A percentile compares a stretch with the other conserved stretches of the same genome.
phyloP scores from a whole-genome alignment of 768 basidiomycete genomes.

The Termitomyces sp. region DNA sequence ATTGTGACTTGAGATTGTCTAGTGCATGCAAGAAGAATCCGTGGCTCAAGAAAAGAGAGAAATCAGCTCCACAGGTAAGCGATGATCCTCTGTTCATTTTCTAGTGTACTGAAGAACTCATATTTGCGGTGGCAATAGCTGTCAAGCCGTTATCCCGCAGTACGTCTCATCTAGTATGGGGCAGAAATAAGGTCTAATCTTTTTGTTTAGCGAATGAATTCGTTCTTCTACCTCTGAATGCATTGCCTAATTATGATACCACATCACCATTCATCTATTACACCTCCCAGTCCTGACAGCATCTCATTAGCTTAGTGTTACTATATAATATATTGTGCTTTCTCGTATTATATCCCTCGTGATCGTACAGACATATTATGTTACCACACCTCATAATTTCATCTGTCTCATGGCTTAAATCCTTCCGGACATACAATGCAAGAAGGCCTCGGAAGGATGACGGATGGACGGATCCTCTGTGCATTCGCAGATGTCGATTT shows the following conservation, averaged over 20 bases:
- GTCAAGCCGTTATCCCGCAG: neutral
- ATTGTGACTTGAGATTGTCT: neutral
- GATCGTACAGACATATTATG: too few relatives aligned
- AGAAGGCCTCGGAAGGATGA: too few relatives aligned
- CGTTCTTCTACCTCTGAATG: neutral
- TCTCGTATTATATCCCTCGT: too few relatives aligned
- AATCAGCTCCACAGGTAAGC: neutral
- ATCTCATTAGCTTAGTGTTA: neutral
- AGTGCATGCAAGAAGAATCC: neutral
- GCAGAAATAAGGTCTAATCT: too few relatives aligned
- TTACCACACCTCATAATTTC: too few relatives aligned
- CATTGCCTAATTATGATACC: neutral
- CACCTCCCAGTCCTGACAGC: neutral
- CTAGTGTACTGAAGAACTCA: neutral
- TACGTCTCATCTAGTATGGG: neutral
- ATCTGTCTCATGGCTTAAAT: too few relatives aligned
- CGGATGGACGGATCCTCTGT: too few relatives aligned
- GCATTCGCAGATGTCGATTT: too few relatives aligned
- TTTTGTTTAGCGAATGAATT: constrained; percentile 1
- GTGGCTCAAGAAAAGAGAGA: neutral
- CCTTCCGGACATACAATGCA: too few relatives aligned
- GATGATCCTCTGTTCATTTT: neutral
- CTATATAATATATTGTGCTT: too few relatives aligned
- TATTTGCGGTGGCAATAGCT: neutral
- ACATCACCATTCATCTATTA: neutral